Conservation (phyloP, 805 yeast species). For the Kodamaea laetipori region DNA sequence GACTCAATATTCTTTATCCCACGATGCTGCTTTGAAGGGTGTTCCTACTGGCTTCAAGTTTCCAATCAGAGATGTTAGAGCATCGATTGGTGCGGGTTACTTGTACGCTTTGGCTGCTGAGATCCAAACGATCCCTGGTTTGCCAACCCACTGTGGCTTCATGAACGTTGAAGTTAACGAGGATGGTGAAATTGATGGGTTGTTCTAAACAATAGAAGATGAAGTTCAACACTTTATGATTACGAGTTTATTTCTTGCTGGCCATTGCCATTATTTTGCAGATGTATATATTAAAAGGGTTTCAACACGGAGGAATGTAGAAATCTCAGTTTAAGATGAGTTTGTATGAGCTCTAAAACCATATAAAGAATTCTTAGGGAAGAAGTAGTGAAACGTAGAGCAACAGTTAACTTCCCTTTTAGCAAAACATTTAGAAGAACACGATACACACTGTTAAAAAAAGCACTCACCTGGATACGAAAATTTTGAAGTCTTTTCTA, state of each 20-base stretch:
- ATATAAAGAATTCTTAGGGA: no score
- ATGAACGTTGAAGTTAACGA: slow-evolving; percentile 84
- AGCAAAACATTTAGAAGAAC: no score
- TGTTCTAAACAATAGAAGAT: slow-evolving; percentile 45
- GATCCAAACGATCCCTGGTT: slow-evolving; percentile 83
- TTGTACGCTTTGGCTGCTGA: slow-evolving; percentile 84
- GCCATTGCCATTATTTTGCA: slow-evolving; percentile 2
- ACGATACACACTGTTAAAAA: no score
- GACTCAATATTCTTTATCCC: slow-evolving; percentile 83
- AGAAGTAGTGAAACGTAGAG: no score
- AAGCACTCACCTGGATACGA: no score
- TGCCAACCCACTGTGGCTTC: slow-evolving; percentile 83
- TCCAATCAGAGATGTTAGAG: slow-evolving; percentile 80
- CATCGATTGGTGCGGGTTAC: slow-evolving; percentile 82
- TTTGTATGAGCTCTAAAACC: no score
- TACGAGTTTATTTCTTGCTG: slow-evolving; percentile 11
- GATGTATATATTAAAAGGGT: slow-evolving; percentile 9
- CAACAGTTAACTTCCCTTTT: no score
- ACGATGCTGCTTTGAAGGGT: slow-evolving; percentile 80
- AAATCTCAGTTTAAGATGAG: background rate
- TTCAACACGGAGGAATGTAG: slow-evolving; percentile 10
- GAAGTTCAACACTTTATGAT: slow-evolving; percentile 15
- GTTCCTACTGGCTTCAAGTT: slow-evolving; percentile 78
- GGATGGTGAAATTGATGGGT: slow-evolving; percentile 80
- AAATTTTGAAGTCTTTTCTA: no score